phyloP scores from a whole-genome alignment of 345 rosid species.

The Anacardium occidentale region DNA sequence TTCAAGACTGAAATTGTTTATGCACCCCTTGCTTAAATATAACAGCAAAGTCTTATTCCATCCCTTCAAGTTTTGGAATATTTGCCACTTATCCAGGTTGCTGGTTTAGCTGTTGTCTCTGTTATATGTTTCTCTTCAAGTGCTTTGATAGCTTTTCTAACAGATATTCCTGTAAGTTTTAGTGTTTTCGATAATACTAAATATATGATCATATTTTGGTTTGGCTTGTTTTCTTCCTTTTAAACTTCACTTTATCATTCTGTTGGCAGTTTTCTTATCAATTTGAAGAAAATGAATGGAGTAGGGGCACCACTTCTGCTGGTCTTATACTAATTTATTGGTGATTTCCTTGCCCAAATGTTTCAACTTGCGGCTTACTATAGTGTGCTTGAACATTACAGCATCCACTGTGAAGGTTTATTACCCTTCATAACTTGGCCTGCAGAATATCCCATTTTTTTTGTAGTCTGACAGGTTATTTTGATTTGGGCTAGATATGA shows the following conservation, averaged over 20 bases:
- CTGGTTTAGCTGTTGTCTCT: slow-evolving; percentile 38
- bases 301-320: slow-evolving; percentile 23
- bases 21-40: neutral
- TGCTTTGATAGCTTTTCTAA: slow-evolving; percentile 33
- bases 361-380: neutral
- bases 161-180: slow-evolving; percentile 37
- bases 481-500: too few species aligned
- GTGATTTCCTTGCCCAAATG: slow-evolving; percentile 19
- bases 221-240: too few species aligned
- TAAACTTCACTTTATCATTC: slow-evolving; percentile 1
- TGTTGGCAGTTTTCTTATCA: slow-evolving; percentile 36
- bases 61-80: neutral
- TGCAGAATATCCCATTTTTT: neutral
- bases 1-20: neutral
- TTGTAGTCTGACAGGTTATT: too few species aligned
- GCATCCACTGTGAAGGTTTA: neutral
- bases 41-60: neutral
- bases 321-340: slow-evolving; percentile 36
- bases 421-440: too few species aligned
- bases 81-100: slow-evolving; percentile 31
- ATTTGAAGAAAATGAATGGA: slow-evolving; percentile 24
- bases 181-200: neutral
- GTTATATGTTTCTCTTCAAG: slow-evolving; percentile 37
- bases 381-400: neutral
- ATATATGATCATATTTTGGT: too few species aligned